These are phyloP conservation scores for Amylocarpus encephaloides DNA, from an alignment of 2,329 filamentous ascomycete species.

Conservation along the genomic window DNA sequence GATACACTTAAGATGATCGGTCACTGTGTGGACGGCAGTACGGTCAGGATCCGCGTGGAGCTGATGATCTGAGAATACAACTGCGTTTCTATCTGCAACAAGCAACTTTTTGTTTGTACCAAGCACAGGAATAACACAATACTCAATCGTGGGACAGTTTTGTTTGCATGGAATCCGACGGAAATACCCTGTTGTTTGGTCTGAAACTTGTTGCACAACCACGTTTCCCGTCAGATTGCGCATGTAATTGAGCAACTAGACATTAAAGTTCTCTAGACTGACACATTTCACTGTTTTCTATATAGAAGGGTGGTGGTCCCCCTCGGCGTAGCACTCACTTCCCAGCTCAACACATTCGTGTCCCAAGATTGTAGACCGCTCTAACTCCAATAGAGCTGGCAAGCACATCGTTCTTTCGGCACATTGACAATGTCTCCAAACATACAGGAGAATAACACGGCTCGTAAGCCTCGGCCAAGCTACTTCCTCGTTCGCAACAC, in stretches of 20 bases:
- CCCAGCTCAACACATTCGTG: too few species aligned
- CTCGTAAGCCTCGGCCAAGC: conserved; percentile 22
- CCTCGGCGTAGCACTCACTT: too few species aligned
- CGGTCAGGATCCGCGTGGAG: conserved; percentile 68
- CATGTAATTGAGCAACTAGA: too few species aligned
- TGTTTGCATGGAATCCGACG: neutral
- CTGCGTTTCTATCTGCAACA: neutral
- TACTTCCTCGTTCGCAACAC: conserved; percentile 42
- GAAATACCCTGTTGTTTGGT: neutral
- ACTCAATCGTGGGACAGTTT: neutral
- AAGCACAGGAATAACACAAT: neutral
- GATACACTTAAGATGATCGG: conserved; percentile 77
- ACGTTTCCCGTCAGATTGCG: too few species aligned
- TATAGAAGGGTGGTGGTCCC: too few species aligned
- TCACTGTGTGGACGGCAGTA: conserved; percentile 70
- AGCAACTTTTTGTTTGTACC: conserved; percentile 1
- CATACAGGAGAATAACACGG: neutral
- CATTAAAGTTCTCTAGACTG: neutral
- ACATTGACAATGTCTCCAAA: conserved; percentile 7
- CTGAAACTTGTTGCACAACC: neutral
- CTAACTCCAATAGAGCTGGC: too few species aligned
- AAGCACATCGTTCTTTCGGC: neutral
- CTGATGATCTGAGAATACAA: conserved; percentile 11
- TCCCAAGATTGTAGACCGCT: too few species aligned
- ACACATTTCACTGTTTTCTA: too few species aligned